Percentiles rank a stretch among this genome's conserved stretches.
phyloP scores from a whole-genome alignment of 2,329 filamentous ascomycete genomes.

The Acephala macrosclerotiorum region DNA sequence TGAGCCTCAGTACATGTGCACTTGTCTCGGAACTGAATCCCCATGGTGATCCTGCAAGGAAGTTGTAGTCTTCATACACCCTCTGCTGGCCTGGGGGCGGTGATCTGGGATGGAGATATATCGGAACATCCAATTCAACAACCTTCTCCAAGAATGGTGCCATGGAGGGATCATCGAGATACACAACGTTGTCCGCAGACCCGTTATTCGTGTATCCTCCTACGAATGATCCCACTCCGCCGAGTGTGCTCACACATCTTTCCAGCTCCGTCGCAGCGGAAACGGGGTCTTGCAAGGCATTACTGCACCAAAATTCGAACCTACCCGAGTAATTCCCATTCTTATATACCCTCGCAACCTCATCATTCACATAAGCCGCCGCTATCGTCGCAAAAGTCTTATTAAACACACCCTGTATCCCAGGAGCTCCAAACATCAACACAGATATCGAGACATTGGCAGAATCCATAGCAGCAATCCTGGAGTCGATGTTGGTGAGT shows the following conservation, averaged over 20 bases:
- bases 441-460: conserved; percentile 29
- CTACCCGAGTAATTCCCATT: conserved; percentile 28
- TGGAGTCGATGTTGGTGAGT: conserved; percentile 21
- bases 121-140: conserved; percentile 49
- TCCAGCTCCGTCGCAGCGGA: conserved; percentile 33
- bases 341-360: conserved; percentile 28
- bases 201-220: conserved; percentile 48
- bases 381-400: conserved; percentile 22
- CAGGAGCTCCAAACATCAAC: conserved; percentile 25
- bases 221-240: conserved; percentile 53
- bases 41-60: conserved; percentile 52
- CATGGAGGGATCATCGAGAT: conserved; percentile 47
- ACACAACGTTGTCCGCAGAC: conserved; percentile 34
- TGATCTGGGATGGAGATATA: conserved; percentile 49
- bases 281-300: conserved; percentile 31
- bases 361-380: conserved; percentile 32
- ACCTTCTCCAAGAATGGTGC: conserved; percentile 48
- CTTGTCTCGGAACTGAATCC: conserved; percentile 56
- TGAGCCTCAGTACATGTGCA: conserved; percentile 32
- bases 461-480: conserved; percentile 30
- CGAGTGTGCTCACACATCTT: conserved; percentile 43
- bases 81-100: conserved; percentile 40
- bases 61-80: conserved; percentile 35
- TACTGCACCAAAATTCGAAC: conserved; percentile 36
- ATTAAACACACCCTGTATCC: conserved; percentile 37